phyloP scores from a whole-genome alignment of 1,139 yeast genomes.

The Saccharomycopsis crataegensis region DNA sequence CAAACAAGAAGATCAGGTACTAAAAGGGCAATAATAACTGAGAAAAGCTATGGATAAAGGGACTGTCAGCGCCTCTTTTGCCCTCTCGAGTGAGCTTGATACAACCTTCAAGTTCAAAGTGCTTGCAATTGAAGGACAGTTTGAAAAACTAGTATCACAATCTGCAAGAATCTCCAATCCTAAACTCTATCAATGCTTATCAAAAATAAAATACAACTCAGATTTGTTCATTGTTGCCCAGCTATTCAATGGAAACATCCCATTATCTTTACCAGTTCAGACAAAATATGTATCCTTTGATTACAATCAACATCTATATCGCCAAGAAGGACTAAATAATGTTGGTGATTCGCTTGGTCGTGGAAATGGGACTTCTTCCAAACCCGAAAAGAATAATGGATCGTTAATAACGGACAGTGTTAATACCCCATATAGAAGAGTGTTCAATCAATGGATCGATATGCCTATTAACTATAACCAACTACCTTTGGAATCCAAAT shows the following conservation, averaged over 20 bases:
- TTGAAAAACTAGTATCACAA: slow-evolving; percentile 36
- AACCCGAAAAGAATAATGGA: slow-evolving; percentile 8
- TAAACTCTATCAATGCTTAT: slow-evolving; percentile 38
- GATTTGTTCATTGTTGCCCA: slow-evolving; percentile 60
- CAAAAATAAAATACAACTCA: slow-evolving; percentile 44
- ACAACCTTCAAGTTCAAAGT: slow-evolving; percentile 47
- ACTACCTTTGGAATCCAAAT: slow-evolving; percentile 51
- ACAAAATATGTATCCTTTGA: slow-evolving; percentile 60
- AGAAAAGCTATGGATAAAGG: slow-evolving; percentile 32
- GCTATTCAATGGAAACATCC: slow-evolving; percentile 51
- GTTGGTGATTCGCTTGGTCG: not conserved
- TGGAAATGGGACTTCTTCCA: not conserved
- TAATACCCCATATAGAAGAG: slow-evolving; percentile 23
- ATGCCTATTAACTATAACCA: slow-evolving; percentile 69
- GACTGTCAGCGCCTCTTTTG: slow-evolving; percentile 48
- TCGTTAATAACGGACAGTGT: not conserved
- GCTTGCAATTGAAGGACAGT: slow-evolving; percentile 40
- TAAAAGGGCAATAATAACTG: not conserved
- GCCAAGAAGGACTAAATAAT: not conserved
- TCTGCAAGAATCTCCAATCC: slow-evolving; percentile 56
- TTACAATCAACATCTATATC: slow-evolving; percentile 26
- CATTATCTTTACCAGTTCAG: slow-evolving; percentile 59
- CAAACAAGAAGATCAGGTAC: not conserved
- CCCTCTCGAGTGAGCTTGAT: slow-evolving; percentile 65
- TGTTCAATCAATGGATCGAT: slow-evolving; percentile 57